Evolutionary conservation across 352 stramenopile genomes (phyloP).

Genomic region (Globisporangium canariense): DNA sequence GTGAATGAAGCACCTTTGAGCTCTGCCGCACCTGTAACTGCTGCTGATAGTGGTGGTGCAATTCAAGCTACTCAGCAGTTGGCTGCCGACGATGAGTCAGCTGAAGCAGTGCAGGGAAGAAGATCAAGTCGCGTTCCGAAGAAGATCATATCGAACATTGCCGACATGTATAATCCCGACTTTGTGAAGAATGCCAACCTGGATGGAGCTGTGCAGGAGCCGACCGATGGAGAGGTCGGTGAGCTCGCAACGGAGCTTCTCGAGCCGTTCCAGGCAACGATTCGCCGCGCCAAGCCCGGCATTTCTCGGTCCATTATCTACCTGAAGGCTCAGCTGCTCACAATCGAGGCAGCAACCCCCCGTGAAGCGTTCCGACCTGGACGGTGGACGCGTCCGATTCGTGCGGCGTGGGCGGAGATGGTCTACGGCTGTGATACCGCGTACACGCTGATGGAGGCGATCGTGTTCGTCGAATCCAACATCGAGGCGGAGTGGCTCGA

Average conservation of each 20-base stretch:
- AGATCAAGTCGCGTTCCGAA: constrained; percentile 64
- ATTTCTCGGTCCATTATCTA: constrained; percentile 41
- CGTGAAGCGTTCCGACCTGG: constrained; percentile 77
- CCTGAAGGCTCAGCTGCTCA: constrained; percentile 63
- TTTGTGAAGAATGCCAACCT: constrained; percentile 31
- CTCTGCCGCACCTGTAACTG: not conserved
- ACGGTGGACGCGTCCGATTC: constrained; percentile 59
- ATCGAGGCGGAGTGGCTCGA: constrained; percentile 80
- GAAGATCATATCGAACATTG: constrained; percentile 78
- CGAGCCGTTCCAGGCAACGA: constrained; percentile 47
- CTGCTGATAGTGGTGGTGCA: not conserved
- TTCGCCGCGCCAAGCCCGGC: constrained; percentile 41
- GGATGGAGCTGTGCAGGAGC: constrained; percentile 25
- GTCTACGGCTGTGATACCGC: constrained; percentile 57
- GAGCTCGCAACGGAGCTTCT: constrained; percentile 70
- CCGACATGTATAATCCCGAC: constrained; percentile 74
- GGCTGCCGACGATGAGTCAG: not conserved
- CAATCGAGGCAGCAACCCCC: constrained; percentile 70
- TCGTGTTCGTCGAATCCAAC: constrained; percentile 71
- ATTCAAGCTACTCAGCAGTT: not conserved
- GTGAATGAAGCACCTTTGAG: not conserved
- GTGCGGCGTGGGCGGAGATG: constrained; percentile 74
- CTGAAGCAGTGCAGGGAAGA: constrained; percentile 23
- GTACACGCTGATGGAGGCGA: constrained; percentile 48
- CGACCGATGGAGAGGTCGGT: constrained; percentile 67